Conservation (phyloP, 2,329 filamentous ascomycete species). For the Sclerotinia sclerotiorum region DNA sequence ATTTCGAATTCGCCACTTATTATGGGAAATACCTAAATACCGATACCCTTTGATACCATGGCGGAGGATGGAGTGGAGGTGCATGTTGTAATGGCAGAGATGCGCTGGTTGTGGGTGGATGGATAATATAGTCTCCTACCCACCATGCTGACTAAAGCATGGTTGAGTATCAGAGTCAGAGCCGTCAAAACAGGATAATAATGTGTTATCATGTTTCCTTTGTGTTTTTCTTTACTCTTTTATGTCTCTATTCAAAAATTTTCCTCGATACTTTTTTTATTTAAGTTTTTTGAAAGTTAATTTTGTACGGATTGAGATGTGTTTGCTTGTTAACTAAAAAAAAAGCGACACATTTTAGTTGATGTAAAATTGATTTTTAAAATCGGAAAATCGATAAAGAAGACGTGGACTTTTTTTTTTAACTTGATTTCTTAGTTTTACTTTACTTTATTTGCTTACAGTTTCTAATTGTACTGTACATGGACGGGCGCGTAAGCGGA, state of each 20-base stretch:
- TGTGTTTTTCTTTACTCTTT: slow-evolving; percentile 18
- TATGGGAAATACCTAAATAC: slow-evolving; percentile 16
- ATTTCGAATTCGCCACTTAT: slow-evolving; percentile 1
- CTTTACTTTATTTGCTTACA: background rate
- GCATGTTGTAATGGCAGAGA: slow-evolving; percentile 35
- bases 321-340: background rate
- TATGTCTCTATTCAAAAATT: background rate
- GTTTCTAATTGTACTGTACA: slow-evolving; percentile 8
- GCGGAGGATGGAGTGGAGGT: slow-evolving; percentile 26
- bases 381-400: background rate
- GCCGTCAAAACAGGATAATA: slow-evolving; percentile 16
- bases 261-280: slow-evolving; percentile 8
- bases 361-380: background rate
- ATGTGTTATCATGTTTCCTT: slow-evolving; percentile 20
- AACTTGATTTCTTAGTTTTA: slow-evolving; percentile 2
- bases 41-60: slow-evolving; percentile 26
- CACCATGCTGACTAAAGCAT: background rate
- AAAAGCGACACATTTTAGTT: background rate
- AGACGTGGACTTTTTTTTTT: background rate
- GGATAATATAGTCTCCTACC: background rate
- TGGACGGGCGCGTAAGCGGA: slow-evolving; percentile 1
- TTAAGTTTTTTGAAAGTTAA: background rate
- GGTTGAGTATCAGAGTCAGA: background rate
- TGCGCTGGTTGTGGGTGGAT: slow-evolving; percentile 13
- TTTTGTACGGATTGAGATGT: background rate